These are phyloP conservation scores for Priceomyces haplophilus DNA, from an alignment of 805 yeast species.

Conservation along the genomic window DNA sequence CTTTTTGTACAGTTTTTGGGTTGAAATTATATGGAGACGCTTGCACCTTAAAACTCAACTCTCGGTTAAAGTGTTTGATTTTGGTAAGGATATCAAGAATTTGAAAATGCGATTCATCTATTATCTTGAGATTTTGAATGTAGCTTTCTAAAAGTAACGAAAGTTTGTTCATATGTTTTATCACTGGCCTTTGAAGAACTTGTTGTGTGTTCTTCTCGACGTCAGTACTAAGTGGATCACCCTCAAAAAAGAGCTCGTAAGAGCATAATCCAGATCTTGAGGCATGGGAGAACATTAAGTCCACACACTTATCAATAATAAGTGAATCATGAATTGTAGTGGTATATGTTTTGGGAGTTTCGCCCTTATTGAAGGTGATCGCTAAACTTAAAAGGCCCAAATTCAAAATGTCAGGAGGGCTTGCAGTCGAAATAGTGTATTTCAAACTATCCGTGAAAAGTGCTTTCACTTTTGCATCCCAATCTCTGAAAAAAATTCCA, in stretches of 20 bases:
- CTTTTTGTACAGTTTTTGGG: constrained; percentile 6
- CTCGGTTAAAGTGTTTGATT: constrained; percentile 29
- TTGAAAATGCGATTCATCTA: constrained; percentile 15
- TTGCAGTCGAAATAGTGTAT: constrained; percentile 21
- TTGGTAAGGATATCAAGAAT: constrained; percentile 17
- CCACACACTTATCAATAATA: constrained; percentile 13
- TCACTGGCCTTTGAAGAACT: constrained; percentile 36
- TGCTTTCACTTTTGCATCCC: constrained; percentile 27
- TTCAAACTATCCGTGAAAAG: constrained; percentile 28
- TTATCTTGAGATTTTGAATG: constrained; percentile 16
- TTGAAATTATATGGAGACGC: constrained; percentile 14
- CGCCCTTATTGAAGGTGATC: constrained; percentile 25
- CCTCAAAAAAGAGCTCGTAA: constrained; percentile 18
- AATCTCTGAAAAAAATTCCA: constrained; percentile 32
- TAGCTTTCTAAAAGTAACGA: constrained; percentile 44
- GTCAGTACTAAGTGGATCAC: constrained; percentile 10
- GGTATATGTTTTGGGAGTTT: constrained; percentile 17
- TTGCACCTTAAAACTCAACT: constrained; percentile 13
- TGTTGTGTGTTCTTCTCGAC: constrained; percentile 11
- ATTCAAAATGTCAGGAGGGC: constrained; percentile 21
- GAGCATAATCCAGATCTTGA: constrained; percentile 7
- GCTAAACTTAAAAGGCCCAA: constrained; percentile 36
- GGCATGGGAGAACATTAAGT: constrained; percentile 19
- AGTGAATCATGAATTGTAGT: constrained; percentile 13
- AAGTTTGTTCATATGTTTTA: constrained; percentile 48